Percentiles rank a stretch among this genome's conserved stretches.
Evolutionary conservation across 179 eudicot genomes (phyloP).

Genomic region (Sideroxylon spinosum): DNA sequence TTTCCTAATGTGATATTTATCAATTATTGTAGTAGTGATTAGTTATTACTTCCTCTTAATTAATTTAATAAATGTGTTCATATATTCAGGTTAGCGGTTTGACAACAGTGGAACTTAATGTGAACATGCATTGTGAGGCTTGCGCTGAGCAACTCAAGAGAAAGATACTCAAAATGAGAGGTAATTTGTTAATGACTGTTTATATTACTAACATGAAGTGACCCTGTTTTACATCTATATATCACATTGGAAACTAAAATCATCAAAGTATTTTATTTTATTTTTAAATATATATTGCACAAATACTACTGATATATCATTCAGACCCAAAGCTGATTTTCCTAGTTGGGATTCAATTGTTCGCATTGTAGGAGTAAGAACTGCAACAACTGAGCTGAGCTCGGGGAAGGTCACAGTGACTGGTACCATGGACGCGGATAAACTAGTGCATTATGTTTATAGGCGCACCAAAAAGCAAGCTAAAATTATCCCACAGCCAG

Average conservation of each 20-base stretch:
- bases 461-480: constrained; percentile 87
- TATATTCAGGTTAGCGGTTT: constrained; percentile 56
- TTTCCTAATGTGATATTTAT: too few relatives aligned
- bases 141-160: constrained; percentile 89
- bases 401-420: constrained; percentile 76
- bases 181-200: constrained; percentile 27
- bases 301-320: too few relatives aligned
- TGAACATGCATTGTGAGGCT: constrained; percentile 97
- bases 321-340: too few relatives aligned
- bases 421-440: constrained; percentile 80
- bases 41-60: too few relatives aligned
- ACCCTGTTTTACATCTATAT: too few relatives aligned
- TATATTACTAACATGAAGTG: not conserved
- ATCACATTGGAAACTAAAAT: too few relatives aligned
- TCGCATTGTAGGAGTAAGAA: constrained; percentile 62
- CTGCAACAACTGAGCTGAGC: constrained; percentile 68
- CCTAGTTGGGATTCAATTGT: not conserved
- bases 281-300: too few relatives aligned
- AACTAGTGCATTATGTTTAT: constrained; percentile 78
- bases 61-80: too few relatives aligned
- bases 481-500: constrained; percentile 71
- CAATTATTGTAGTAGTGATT: too few relatives aligned
- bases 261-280: too few relatives aligned
- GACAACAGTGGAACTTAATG: constrained; percentile 76
- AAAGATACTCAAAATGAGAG: constrained; percentile 94